A percentile compares a stretch with the other conserved stretches of the same genome.
Evolutionary conservation across 495 filamentous ascomycete species (phyloP).

Genomic region (Podospora pseudocomata): DNA sequence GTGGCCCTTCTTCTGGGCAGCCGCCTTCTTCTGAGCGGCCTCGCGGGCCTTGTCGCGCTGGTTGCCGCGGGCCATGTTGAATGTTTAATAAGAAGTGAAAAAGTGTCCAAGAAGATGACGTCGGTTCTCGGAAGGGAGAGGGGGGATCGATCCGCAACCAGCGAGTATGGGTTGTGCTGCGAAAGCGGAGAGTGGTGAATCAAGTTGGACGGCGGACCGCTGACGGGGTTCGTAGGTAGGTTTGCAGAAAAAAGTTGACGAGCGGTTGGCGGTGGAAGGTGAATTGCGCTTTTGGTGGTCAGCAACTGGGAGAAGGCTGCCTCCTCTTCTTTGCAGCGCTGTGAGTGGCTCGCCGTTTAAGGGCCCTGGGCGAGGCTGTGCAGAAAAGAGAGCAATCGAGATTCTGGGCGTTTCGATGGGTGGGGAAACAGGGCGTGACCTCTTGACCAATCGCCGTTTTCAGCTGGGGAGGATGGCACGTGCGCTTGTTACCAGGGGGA

Average conservation of each 20-base stretch:
- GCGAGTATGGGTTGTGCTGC: background rate
- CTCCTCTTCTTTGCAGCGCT: background rate
- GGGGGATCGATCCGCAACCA: background rate
- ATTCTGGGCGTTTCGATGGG: conserved; percentile 23
- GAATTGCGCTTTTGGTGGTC: conserved; percentile 2
- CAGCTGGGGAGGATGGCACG: conserved; percentile 13
- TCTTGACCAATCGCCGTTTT: conserved; percentile 23
- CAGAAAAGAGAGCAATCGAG: background rate
- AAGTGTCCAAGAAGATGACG: background rate
- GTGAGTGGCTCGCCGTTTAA: conserved; percentile 3
- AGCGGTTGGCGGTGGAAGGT: background rate
- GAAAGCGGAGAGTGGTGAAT: conserved; percentile 4
- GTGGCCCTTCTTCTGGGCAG: conserved; percentile 58
- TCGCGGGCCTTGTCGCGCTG: conserved; percentile 87
- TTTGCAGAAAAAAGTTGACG: background rate
- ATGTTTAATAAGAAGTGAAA: background rate
- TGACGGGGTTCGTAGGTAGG: background rate
- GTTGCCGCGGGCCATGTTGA: conserved; percentile 81
- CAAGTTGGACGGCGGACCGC: background rate
- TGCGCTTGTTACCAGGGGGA: background rate
- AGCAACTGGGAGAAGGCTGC: conserved; percentile 6
- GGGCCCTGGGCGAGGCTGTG: conserved; percentile 17
- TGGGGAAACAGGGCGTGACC: conserved; percentile 18
- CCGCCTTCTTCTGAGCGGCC: conserved; percentile 68
- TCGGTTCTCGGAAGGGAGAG: background rate